phyloP scores from a whole-genome alignment of 164 flowering plant genomes.

The Vitis rupestris region DNA sequence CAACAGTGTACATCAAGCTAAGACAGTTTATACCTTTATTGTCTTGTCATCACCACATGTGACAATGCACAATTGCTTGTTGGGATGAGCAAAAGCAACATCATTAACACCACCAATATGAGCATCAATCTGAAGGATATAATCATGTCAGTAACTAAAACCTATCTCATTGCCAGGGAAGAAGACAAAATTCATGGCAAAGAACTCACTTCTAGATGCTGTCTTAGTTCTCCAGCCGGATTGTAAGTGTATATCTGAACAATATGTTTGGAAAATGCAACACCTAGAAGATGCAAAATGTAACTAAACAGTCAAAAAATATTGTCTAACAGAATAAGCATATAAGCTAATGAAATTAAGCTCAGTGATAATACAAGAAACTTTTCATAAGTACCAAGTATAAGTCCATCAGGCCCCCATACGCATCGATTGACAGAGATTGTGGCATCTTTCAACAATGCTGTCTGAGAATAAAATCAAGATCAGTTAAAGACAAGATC shows the following conservation, averaged over 20 bases:
- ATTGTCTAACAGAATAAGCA: not conserved
- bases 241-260: slow-evolving; percentile 53
- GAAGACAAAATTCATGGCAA: not conserved
- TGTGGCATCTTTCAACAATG: slow-evolving; percentile 41
- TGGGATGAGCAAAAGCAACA: slow-evolving; percentile 60
- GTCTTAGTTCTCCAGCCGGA: slow-evolving; percentile 52
- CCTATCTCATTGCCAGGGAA: not conserved
- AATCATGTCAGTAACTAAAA: not conserved
- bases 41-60: slow-evolving; percentile 76
- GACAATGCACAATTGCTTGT: slow-evolving; percentile 53
- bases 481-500: not conserved
- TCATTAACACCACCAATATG: slow-evolving; percentile 74
- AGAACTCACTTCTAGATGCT: slow-evolving; percentile 49
- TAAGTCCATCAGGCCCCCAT: slow-evolving; percentile 54
- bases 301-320: not conserved
- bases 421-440: slow-evolving; percentile 48
- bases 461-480: slow-evolving; percentile 26
- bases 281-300: slow-evolving; percentile 32
- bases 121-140: slow-evolving; percentile 52
- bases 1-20: not conserved
- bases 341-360: not conserved
- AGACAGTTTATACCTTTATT: slow-evolving; percentile 42
- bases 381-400: slow-evolving; percentile 30
- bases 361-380: not conserved
- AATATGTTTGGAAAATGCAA: slow-evolving; percentile 67